Base-by-base conservation (phyloP, 345 rosid genomes). In the Hibiscus syriacus region DNA sequence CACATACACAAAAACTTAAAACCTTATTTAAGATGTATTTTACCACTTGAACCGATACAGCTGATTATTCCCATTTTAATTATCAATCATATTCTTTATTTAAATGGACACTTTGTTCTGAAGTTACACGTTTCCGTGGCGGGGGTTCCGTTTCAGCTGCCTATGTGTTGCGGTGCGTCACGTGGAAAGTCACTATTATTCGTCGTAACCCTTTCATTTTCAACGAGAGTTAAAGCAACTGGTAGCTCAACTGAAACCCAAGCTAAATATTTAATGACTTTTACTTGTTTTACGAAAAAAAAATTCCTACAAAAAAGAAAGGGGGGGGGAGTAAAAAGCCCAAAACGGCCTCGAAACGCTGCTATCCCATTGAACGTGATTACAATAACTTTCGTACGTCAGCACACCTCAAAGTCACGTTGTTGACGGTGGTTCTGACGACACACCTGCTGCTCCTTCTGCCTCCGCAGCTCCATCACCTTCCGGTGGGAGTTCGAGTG, bases 401-500 rank as follows among this genome's bases (percentile, higher is more conserved):
- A 82, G 80, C 83, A 76, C 22, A 81, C 86, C 71, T 76, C 75
- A 68, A 66, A 79, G 49, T 84, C 76, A 26, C 69, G 80, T 52
- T 52, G 72, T 70, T 79, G 79, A 64, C 73, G 82, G 20, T 76
- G 80, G 26, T 76, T 78, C 43, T 79, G 79, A 75, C 75, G 82
- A 17, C 71, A 79, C 32, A 71, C 65, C 13, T 50, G 82, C 16
- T 72, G 76, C 68, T 89, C 96, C 72, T 89, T 89, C 70, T 86
- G 90, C 17, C 92, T 72, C 76, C 90, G 82, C 55, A 87, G 90
- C 82, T 89, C 96, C 89, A 89, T 43, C 0, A 89, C 96, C 81
- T 89, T 89, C 48, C 96, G 86, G 73, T 89, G 96, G 53, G 96
- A 89, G 57, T 89, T 87, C 2, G 96, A 89, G 73, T 89, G 96